Evolutionary conservation across 495 filamentous ascomycete species (phyloP).

Genomic region (Penicillium tannophilum): DNA sequence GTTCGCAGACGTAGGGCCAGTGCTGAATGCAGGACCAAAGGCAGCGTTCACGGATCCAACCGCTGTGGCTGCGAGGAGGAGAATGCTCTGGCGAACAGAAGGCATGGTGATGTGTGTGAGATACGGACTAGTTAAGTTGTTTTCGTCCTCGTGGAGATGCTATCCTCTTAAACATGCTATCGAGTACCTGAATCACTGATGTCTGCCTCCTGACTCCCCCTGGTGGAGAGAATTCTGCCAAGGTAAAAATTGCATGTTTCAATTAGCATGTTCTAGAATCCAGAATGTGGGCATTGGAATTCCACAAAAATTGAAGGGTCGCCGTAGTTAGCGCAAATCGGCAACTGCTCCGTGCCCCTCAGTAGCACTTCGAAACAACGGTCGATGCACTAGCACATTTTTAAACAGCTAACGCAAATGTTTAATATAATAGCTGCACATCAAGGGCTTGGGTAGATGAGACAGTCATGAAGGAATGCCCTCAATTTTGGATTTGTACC

Average conservation of each 20-base stretch:
- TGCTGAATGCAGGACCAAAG: slow-evolving; percentile 38
- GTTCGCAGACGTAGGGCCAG: slow-evolving; percentile 35
- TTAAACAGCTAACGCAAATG: not conserved
- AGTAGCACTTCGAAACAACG: slow-evolving; percentile 5
- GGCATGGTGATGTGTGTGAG: slow-evolving; percentile 14
- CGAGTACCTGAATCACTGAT: not conserved
- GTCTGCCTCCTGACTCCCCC: not conserved
- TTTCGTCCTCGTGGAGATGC: not conserved
- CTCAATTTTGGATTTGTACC: not conserved
- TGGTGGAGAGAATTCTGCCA: not conserved
- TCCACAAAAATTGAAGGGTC: not conserved
- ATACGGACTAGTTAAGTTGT: not conserved
- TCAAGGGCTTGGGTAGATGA: not conserved
- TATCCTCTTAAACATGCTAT: not conserved
- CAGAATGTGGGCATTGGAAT: not conserved
- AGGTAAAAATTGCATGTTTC: not conserved
- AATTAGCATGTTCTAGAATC: not conserved
- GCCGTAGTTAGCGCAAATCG: not conserved
- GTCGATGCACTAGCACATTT: not conserved
- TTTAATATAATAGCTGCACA: not conserved
- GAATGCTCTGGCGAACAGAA: slow-evolving; percentile 15
- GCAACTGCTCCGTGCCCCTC: not conserved
- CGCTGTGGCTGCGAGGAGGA: slow-evolving; percentile 15
- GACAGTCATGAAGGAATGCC: not conserved
- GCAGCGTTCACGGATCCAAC: slow-evolving; percentile 24